Conservation (phyloP, 2,329 filamentous ascomycete genomes). For the Endocalyx cinctus region DNA sequence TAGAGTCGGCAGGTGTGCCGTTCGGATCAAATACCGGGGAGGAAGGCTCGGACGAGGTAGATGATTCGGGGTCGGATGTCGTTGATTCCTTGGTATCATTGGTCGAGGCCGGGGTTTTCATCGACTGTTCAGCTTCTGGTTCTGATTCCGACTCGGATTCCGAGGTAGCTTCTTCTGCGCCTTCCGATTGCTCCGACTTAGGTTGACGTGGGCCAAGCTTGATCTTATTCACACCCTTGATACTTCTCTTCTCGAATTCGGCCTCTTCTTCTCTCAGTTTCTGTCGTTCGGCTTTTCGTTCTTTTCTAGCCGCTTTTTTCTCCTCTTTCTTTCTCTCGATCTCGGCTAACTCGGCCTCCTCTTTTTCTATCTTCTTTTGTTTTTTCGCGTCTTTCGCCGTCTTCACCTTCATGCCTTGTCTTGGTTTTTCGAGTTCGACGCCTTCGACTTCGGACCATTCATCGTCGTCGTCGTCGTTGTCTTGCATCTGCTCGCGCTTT, state of each 20-base stretch:
- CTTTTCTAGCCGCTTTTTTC: conserved; percentile 46
- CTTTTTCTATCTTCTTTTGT: conserved; percentile 46
- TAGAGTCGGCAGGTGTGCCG: conserved; percentile 35
- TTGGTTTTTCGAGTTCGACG: conserved; percentile 56
- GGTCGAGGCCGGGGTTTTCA: conserved; percentile 21
- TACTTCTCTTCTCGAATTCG: conserved; percentile 34
- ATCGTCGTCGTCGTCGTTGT: conserved; percentile 44
- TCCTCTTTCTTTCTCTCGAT: conserved; percentile 43
- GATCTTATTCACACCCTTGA: conserved; percentile 32
- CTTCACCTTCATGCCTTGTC: conserved; percentile 56
- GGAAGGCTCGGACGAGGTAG: conserved; percentile 43
- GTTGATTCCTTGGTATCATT: conserved; percentile 42
- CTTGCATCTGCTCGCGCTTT: conserved; percentile 51
- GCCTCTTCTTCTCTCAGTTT: conserved; percentile 33
- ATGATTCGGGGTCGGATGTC: conserved; percentile 42
- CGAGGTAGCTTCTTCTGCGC: conserved; percentile 7
- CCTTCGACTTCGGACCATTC: conserved; percentile 42
- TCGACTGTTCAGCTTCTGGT: conserved; percentile 15
- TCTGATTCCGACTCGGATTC: conserved; percentile 25
- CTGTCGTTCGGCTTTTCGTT: conserved; percentile 36
- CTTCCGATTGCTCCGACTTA: conserved; percentile 14
- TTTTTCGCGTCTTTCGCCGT: conserved; percentile 37
- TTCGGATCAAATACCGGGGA: conserved; percentile 60
- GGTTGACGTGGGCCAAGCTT: conserved; percentile 27
- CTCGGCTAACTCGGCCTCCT: conserved; percentile 29